Conservation (phyloP, 2,329 filamentous ascomycete genomes). For the Alternaria longipes region DNA sequence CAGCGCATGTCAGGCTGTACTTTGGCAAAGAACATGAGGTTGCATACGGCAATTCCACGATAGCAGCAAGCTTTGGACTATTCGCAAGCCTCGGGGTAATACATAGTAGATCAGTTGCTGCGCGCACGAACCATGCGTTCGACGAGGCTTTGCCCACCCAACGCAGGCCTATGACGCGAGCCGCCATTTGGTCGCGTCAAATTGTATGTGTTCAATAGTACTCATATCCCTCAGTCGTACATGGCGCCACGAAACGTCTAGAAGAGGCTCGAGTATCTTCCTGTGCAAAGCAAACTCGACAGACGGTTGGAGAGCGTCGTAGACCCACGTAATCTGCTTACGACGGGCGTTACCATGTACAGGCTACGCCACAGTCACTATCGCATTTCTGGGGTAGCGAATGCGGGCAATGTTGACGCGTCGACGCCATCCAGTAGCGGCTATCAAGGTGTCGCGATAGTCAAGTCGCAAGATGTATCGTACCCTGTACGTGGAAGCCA, state of each 20-base stretch:
- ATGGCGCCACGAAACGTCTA: neutral
- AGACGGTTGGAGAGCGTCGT: neutral
- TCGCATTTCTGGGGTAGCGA: constrained; percentile 3
- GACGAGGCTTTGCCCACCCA: neutral
- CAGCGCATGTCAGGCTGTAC: neutral
- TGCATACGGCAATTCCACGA: neutral
- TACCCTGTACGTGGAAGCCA: neutral
- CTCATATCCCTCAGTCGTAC: neutral
- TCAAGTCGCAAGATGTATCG: neutral
- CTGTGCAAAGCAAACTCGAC: neutral
- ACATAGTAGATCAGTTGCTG: neutral
- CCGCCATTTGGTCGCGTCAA: neutral
- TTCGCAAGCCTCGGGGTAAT: neutral
- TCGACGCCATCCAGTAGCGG: neutral
- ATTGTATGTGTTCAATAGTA: neutral
- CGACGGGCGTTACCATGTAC: constrained; percentile 4
- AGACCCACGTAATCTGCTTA: constrained; percentile 5
- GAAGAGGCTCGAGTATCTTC: neutral
- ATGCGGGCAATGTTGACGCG: neutral
- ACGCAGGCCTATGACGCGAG: neutral
- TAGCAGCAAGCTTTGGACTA: neutral
- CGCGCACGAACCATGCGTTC: constrained; percentile 19
- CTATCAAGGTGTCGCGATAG: neutral
- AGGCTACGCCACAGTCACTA: constrained; percentile 7
- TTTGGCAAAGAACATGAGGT: neutral